Evolutionary conservation across 257 asterid species (phyloP), one percentile per base, ranked within the genome.

Genomic region (Solanum rostratum): DNA sequence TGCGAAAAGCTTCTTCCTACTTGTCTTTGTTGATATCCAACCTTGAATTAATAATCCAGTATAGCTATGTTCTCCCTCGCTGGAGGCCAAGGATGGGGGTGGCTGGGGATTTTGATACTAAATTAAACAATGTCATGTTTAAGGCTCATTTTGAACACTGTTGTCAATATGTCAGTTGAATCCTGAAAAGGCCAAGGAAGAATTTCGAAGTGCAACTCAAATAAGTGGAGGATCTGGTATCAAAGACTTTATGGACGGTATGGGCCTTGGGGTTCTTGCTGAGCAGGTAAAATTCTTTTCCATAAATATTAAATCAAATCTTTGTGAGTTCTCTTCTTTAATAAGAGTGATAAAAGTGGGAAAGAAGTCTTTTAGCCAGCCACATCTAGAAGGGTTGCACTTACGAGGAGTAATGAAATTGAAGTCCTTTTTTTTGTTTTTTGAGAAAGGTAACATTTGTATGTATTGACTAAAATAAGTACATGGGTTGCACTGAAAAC

Each of bases 161-260:
- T 76, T 49, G 27, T 49, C 62, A 46, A 59, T 81, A 90, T 87
- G 86, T 83, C 95, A 95, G 98, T 92, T 97, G 89, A 94, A 97
- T 86, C 99, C 99, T 45, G 99, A 97, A 85, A 93, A 94, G 82
- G 94, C 99, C 63, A 93, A 97, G 87, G 99, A 95, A 83, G 99
- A 95, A 78, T 92, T 93, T 85, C 94, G 96, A 84, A 90, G 89
- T 85, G 95, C 88, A 74, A 85, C 89, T 89, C 92, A 89, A 92
- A 89, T 30, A 78, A 93, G 85, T 86, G 98, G 97, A 88, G 99
- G 99, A 81, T 89, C 89, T 84, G 97, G 97, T 74, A 93, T 97
- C 83, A 95, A 95, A 90, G 98, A 97, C 89, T 94, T 97, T 92
- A 95, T 97, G 98, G 98, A 95, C 81, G 98, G 99, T 82, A 94